Conservation (phyloP, 2,329 filamentous ascomycete genomes). For the Hypoxylon sp. region DNA sequence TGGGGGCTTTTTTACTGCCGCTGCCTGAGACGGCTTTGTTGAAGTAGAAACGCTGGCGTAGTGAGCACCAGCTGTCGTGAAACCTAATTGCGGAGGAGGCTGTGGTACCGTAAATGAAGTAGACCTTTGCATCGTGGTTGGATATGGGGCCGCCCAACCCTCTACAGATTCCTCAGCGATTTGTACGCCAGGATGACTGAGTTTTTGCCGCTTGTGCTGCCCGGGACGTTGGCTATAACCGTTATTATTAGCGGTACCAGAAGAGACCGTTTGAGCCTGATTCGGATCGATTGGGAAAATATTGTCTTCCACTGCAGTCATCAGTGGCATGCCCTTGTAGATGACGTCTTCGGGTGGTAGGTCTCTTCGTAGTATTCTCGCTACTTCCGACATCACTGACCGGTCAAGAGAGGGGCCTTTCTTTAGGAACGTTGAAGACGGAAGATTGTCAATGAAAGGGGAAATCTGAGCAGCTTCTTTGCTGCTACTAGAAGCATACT, state of each 20-base stretch:
- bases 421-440: conserved; percentile 56
- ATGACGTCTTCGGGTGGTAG: conserved; percentile 71
- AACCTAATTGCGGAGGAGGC: conserved; percentile 64
- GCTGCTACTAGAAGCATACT: conserved; percentile 73
- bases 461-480: conserved; percentile 73
- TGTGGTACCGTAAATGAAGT: conserved; percentile 70
- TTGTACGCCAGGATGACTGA: conserved; percentile 57
- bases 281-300: conserved; percentile 76
- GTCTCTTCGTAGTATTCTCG: conserved; percentile 77
- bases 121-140: conserved; percentile 74
- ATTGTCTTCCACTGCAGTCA: conserved; percentile 76
- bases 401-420: conserved; percentile 80
- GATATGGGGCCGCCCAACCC: conserved; percentile 59
- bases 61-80: conserved; percentile 73
- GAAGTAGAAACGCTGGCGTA: conserved; percentile 58
- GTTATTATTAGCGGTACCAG: conserved; percentile 37
- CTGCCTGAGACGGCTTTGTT: conserved; percentile 43
- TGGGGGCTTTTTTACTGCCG: conserved; percentile 41
- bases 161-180: conserved; percentile 56
- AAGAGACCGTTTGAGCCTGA: conserved; percentile 56
- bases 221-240: conserved; percentile 34
- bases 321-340: conserved; percentile 65
- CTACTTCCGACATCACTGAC: conserved; percentile 74
- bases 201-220: conserved; percentile 51
- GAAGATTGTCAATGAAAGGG: conserved; percentile 73